Conservation (phyloP, 1,139 yeast species). For the Kazachstania sp. region DNA sequence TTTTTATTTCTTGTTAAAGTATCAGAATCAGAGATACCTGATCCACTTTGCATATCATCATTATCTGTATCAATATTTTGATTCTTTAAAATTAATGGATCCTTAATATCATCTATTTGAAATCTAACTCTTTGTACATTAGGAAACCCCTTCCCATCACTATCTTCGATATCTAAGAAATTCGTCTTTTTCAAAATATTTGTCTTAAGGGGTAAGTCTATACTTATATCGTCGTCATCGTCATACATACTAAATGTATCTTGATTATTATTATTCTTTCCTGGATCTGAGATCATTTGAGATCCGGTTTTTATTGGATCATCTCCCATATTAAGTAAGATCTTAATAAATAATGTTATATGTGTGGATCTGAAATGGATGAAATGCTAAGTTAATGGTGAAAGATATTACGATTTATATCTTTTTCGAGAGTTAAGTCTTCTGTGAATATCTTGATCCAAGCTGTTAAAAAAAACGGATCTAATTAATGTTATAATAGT, state of each 20-base stretch:
- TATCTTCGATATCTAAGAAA: constrained; percentile 20
- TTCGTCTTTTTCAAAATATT: constrained; percentile 14
- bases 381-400: too few species aligned
- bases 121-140: constrained; percentile 21
- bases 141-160: constrained; percentile 6
- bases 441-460: too few species aligned
- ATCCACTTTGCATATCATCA: background rate
- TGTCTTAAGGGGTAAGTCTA: constrained; percentile 24
- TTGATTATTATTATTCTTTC: background rate
- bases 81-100: background rate
- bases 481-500: too few species aligned
- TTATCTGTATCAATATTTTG: background rate
- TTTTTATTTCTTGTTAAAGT: constrained; percentile 4
- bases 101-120: constrained; percentile 8
- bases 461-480: too few species aligned
- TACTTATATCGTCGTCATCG: constrained; percentile 13
- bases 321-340: background rate
- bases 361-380: too few species aligned
- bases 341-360: background rate
- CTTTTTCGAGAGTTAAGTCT: too few species aligned
- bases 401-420: too few species aligned
- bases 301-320: background rate
- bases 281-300: background rate
- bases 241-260: background rate
- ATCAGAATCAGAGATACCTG: constrained; percentile 1